These are phyloP conservation scores for Gillenia trifoliata DNA, from an alignment of 306 rosid species.

Conservation along the genomic window DNA sequence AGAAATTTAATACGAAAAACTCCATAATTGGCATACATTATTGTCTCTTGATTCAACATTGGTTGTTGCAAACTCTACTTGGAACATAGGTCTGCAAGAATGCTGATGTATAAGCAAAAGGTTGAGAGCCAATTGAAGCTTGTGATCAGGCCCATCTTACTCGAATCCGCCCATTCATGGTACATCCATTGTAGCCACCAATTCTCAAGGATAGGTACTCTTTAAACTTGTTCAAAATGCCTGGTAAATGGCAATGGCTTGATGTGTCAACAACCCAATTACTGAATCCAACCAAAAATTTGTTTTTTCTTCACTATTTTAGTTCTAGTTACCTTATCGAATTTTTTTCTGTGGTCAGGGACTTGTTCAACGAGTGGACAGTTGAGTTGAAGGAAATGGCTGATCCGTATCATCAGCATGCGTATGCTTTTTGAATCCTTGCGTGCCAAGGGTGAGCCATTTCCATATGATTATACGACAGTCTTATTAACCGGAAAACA, in stretches of 20 bases:
- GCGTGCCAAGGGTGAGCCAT: conserved; percentile 61
- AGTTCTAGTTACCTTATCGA: not conserved
- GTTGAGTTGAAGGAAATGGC: conserved; percentile 98
- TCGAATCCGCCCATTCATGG: conserved; percentile 98
- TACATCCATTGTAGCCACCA: conserved; percentile 88
- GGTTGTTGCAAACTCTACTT: conserved; percentile 1
- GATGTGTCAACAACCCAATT: not conserved
- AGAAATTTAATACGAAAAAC: not conserved
- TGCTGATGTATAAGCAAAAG: conserved; percentile 73
- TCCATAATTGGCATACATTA: not conserved
- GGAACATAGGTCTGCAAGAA: conserved; percentile 69
- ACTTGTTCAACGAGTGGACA: conserved; percentile 86
- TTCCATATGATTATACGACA: not conserved
- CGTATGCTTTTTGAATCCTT: conserved; percentile 89
- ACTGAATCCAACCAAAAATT: not conserved
- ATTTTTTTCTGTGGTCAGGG: conserved; percentile 31
- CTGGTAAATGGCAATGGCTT: not conserved
- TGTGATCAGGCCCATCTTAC: conserved; percentile 96
- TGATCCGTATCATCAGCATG: conserved; percentile 91
- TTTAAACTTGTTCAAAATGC: conserved; percentile 1
- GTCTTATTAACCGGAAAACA: not conserved
- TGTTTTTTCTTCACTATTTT: not conserved
- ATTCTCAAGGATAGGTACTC: conserved; percentile 85
- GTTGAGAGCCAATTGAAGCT: conserved; percentile 98
- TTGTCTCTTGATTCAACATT: conserved; percentile 3